Conservation (phyloP, 495 filamentous ascomycete species). For the Coniosporium apollinis region DNA sequence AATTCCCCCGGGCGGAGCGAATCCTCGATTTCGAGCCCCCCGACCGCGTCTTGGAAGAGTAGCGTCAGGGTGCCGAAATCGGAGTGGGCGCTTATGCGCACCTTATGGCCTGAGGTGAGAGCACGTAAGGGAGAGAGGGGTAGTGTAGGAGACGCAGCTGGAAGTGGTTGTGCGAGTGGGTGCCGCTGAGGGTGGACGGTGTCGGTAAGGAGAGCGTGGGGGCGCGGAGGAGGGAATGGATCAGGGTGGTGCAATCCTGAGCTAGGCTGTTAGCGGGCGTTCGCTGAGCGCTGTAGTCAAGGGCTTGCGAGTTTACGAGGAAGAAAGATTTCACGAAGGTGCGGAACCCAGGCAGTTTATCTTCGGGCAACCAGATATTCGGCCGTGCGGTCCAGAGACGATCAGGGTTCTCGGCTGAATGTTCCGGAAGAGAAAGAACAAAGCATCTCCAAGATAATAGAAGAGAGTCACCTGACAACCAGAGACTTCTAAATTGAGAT, state of each 20-base stretch:
- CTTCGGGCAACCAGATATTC: slow-evolving; percentile 48
- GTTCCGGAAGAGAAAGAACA: too few species aligned
- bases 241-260: slow-evolving; percentile 7
- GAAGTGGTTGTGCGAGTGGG: slow-evolving; percentile 9
- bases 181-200: slow-evolving; percentile 7
- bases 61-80: slow-evolving; percentile 36
- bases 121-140: slow-evolving; percentile 32
- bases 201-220: slow-evolving; percentile 11
- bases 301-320: too few species aligned
- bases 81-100: slow-evolving; percentile 20
- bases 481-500: too few species aligned
- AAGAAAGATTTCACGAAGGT: too few species aligned
- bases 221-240: slow-evolving; percentile 10
- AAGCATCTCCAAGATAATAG: too few species aligned
- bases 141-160: slow-evolving; percentile 54
- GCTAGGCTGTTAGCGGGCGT: too few species aligned
- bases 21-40: slow-evolving; percentile 42
- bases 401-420: too few species aligned
- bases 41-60: slow-evolving; percentile 34
- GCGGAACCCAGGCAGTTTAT: slow-evolving; percentile 42
- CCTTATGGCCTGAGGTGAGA: slow-evolving; percentile 2
- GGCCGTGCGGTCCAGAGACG: too few species aligned
- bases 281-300: too few species aligned
- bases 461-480: too few species aligned
- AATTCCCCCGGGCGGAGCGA: slow-evolving; percentile 32